Evolutionary conservation across 2,329 filamentous ascomycete genomes (phyloP), one percentile per base, ranked within the genome.

Genomic region (Eurotiales sp.): DNA sequence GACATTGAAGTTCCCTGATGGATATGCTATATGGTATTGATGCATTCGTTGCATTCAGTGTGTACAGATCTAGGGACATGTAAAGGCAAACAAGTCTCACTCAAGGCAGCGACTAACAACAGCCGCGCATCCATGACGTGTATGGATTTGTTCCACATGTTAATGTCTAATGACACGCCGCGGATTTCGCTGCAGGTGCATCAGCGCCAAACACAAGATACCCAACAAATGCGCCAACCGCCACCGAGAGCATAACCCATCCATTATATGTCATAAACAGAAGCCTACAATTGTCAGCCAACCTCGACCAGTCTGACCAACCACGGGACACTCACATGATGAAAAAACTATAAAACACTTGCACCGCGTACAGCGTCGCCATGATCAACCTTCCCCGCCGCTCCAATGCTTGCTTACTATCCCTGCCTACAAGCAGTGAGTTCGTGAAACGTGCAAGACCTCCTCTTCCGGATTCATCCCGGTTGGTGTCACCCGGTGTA

Each of bases 221-320:
- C 39, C 93, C 93, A 40, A 95, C 70, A 59, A 95, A 95, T 0
- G 92, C 91, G 14, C 93, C 93, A 8, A 95, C 75, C 0, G 87
- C 87, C 14, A 97, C 91, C 3, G 92, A 82, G 59, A 95, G 72
- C 93, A 99, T 99, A 60, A 99, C 85, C 85, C 88, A 95, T 51
- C 93, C 93, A 64, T 99, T 99, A 74, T 99, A 99, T n/a, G 93
- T 99, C 93, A 99, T 99, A 73, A 99, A 99, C 19, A 99, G 74
- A 55, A 99, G 78, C 93, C 92, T 97, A 29, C 14, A n/a, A 27
- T 40, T 6, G 17, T 46, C 36, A 51, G 44, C 7, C 4, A 11
- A 11, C n/a, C n/a, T n/a, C n/a, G 1, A 11, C 23, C 10, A 23
- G 25, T 37, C n/a, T 17, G 15, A 21, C 2, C 34, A 6, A 5